Percentiles rank a stretch among this genome's conserved stretches.
These are phyloP conservation scores for Gossypium thurberi DNA, from an alignment of 345 rosid genomes.

Conservation along the genomic window DNA sequence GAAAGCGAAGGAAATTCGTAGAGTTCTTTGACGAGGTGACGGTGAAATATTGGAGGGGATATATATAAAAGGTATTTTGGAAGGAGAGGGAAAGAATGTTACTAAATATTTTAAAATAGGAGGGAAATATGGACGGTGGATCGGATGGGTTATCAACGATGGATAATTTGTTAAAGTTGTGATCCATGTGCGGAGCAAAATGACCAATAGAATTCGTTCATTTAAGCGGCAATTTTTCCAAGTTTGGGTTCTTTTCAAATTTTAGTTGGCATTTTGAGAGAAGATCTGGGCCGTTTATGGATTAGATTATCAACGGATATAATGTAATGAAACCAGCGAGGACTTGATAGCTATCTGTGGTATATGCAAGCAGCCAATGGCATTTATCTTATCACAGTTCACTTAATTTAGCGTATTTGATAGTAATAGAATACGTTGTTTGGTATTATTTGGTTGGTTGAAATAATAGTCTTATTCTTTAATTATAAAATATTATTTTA, in stretches of 20 bases:
- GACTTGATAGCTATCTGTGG: not conserved
- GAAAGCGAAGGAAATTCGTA: not conserved
- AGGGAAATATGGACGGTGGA: not conserved
- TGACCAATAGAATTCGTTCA: no score
- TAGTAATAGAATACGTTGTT: no score
- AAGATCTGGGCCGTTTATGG: no score
- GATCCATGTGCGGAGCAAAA: not conserved
- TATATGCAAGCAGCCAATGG: not conserved
- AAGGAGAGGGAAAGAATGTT: not conserved
- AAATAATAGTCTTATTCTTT: no score
- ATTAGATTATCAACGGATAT: no score
- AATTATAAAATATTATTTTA: no score
- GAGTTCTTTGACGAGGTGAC: not conserved
- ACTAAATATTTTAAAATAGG: not conserved
- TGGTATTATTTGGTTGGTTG: no score
- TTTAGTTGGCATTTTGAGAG: no score
- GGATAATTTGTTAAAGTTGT: not conserved
- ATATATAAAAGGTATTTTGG: not conserved
- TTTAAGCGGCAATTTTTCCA: no score
- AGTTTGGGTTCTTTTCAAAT: no score
- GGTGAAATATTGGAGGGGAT: not conserved
- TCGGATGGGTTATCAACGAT: not conserved
- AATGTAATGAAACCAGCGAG: no score
- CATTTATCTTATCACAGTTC: not conserved
- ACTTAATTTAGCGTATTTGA: not conserved